Evolutionary conservation across 257 asterid genomes (phyloP).

Genomic region (Plectranthus barbatus): DNA sequence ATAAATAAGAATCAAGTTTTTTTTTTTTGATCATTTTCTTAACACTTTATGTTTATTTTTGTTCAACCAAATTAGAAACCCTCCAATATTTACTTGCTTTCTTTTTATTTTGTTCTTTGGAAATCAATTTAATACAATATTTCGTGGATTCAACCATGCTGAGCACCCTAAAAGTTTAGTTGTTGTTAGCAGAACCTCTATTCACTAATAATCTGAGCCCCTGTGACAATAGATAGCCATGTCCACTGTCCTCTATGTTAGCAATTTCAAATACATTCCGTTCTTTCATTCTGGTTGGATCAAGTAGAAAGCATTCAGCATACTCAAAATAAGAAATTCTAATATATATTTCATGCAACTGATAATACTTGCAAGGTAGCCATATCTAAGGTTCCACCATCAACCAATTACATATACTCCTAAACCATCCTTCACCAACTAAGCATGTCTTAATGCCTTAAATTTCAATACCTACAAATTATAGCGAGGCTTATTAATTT

Average conservation of each 20-base stretch:
- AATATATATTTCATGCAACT: neutral
- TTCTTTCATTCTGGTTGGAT: neutral
- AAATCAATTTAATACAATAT: no score
- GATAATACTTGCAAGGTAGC: neutral
- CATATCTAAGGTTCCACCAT: neutral
- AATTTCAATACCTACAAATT: neutral
- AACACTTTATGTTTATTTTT: no score
- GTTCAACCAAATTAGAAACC: no score
- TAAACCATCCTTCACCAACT: slow-evolving; percentile 5
- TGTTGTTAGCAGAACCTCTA: neutral
- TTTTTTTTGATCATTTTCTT: no score
- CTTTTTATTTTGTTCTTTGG: no score
- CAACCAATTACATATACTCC: slow-evolving; percentile 1
- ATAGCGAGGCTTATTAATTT: no score
- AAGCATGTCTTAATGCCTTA: neutral
- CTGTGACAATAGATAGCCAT: neutral
- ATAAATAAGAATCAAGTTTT: no score
- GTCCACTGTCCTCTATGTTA: no score
- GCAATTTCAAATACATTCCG: neutral
- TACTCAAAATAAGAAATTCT: slow-evolving; percentile 9
- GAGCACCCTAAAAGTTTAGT: no score
- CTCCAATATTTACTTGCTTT: no score
- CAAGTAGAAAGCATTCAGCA: neutral
- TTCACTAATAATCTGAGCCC: neutral
- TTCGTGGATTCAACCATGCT: no score